Percentiles rank a stretch among this genome's conserved stretches.
These are phyloP conservation scores for Protea cynaroides DNA, from an alignment of 164 flowering plant genomes.

Conservation along the genomic window DNA sequence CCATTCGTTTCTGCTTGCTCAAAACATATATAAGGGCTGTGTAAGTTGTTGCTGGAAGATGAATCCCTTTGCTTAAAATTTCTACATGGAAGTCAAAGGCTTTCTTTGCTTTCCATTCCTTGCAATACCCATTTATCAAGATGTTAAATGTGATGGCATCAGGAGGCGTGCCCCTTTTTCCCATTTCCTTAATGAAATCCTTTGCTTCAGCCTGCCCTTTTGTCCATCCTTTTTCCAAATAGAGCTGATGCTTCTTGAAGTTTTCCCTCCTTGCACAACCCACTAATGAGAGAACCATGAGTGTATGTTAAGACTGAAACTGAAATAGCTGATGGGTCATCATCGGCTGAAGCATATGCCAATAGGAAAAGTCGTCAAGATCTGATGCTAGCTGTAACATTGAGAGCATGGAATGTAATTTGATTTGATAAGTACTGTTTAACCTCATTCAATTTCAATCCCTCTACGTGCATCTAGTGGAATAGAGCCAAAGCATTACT, in stretches of 20 bases:
- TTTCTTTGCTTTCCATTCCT: constrained; percentile 47
- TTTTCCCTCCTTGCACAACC: constrained; percentile 57
- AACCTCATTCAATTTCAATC: no score
- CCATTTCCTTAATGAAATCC: constrained; percentile 58
- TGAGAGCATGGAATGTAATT: no score
- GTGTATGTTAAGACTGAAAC: no score
- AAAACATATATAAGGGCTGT: constrained; percentile 70
- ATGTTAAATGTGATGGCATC: constrained; percentile 76
- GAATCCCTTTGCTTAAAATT: constrained; percentile 53
- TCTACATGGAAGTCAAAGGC: constrained; percentile 61
- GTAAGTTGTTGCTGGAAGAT: constrained; percentile 58
- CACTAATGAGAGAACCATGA: constrained; percentile 50
- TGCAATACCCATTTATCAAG: constrained; percentile 71
- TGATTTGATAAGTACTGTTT: no score
- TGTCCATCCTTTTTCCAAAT: constrained; percentile 46
- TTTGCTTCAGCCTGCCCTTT: constrained; percentile 46
- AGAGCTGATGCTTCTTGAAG: constrained; percentile 53
- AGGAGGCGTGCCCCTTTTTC: constrained; percentile 31
- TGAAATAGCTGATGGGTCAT: no score
- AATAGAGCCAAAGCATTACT: no score
- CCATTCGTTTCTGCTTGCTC: constrained; percentile 45
- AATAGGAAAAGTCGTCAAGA: no score
- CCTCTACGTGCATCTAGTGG: no score
- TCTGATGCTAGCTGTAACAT: no score
- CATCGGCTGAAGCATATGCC: no score